Evolutionary conservation across 106 monocot genomes (phyloP).

Genomic region (Phalaenopsis aphrodite): DNA sequence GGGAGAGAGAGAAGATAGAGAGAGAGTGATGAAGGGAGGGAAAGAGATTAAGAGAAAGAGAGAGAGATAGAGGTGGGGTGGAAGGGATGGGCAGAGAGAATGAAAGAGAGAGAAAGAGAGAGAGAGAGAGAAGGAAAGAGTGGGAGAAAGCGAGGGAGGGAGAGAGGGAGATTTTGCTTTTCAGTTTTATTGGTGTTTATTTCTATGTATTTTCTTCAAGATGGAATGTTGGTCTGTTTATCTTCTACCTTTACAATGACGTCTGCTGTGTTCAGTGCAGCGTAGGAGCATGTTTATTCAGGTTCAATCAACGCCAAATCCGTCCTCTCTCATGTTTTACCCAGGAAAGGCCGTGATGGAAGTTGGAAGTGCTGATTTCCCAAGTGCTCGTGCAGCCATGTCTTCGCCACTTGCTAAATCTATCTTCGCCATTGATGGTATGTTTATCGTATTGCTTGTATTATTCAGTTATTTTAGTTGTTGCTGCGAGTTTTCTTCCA

Average conservation of each 20-base stretch:
- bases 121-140: no score
- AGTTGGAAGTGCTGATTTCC: slow-evolving; percentile 86
- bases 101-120: no score
- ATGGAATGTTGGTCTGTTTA: not conserved
- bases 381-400: slow-evolving; percentile 85
- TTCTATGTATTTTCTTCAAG: not conserved
- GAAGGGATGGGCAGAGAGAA: no score
- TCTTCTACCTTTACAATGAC: slow-evolving; percentile 3
- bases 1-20: no score
- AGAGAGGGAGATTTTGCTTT: no score
- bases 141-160: no score
- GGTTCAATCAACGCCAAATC: slow-evolving; percentile 89
- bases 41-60: no score
- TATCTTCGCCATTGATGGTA: slow-evolving; percentile 84
- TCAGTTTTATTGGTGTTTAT: no score
- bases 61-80: no score
- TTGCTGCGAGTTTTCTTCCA: not conserved
- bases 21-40: no score
- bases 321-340: slow-evolving; percentile 91
- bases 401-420: slow-evolving; percentile 83
- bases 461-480: not conserved
- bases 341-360: slow-evolving; percentile 89
- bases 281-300: slow-evolving; percentile 94
- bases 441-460: slow-evolving; percentile 6
- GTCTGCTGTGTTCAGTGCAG: slow-evolving; percentile 44